Percentiles rank a stretch among this genome's conserved stretches.
Evolutionary conservation across 176 grass and related monocot genomes (phyloP).

Genomic region (Oryza officinalis): DNA sequence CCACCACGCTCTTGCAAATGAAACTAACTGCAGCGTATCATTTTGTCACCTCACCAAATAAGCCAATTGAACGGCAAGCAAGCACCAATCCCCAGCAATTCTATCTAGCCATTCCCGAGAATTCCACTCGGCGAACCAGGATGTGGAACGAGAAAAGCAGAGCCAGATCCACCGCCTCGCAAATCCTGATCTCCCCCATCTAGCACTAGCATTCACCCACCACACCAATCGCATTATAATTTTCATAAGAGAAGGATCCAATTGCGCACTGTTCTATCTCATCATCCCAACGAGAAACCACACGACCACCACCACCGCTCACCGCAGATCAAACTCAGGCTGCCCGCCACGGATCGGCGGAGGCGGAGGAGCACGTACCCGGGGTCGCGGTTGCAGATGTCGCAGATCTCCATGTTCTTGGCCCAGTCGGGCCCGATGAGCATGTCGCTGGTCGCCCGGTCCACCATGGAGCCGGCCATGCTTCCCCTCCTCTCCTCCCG

Average conservation of each 20-base stretch:
- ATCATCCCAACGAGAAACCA: too few relatives aligned
- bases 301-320: too few relatives aligned
- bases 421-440: conserved; percentile 96
- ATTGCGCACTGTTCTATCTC: background rate
- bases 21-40: conserved; percentile 6
- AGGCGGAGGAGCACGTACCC: conserved; percentile 41
- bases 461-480: conserved; percentile 75
- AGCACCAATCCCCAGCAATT: background rate
- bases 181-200: background rate
- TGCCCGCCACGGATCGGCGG: background rate
- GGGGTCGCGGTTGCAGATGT: conserved; percentile 89
- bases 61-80: background rate
- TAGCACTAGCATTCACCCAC: background rate
- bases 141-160: background rate
- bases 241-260: background rate
- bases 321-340: background rate
- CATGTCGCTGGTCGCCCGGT: conserved; percentile 79
- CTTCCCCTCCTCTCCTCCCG: too few relatives aligned
- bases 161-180: conserved; percentile 23
- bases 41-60: background rate
- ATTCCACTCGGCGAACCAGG: background rate
- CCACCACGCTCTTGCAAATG: background rate
- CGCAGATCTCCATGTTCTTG: conserved; percentile 99
- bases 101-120: background rate
- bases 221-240: background rate